phyloP scores from a whole-genome alignment of 257 asterid genomes.

The Parsonsia alboflavescens region DNA sequence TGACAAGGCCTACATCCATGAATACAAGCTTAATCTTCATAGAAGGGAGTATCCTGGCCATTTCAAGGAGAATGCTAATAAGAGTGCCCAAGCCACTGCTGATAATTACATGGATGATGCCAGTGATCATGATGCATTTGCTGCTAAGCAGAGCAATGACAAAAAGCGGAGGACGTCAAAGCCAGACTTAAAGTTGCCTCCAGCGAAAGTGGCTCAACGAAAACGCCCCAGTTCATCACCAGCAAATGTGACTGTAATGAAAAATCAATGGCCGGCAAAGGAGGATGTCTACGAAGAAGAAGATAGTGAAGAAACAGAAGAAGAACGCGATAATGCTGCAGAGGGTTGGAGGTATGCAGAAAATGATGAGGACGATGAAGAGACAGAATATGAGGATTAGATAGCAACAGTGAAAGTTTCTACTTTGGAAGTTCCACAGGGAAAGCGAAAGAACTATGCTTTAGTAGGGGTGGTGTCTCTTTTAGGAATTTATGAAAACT shows the following conservation, averaged over 20 bases:
- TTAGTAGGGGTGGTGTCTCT: too few species aligned
- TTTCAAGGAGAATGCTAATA: conserved; percentile 61
- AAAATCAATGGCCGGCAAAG: conserved; percentile 55
- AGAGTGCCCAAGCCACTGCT: conserved; percentile 29
- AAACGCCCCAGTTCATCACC: conserved; percentile 43
- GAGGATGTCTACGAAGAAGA: conserved; percentile 52
- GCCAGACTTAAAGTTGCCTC: conserved; percentile 73
- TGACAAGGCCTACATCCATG: conserved; percentile 98
- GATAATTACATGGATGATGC: conserved; percentile 68
- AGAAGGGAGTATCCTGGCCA: conserved; percentile 92
- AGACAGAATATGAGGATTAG: conserved; percentile 89
- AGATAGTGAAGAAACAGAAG: conserved; percentile 97
- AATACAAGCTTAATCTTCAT: conserved; percentile 97
- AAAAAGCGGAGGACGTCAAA: conserved; percentile 60
- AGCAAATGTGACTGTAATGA: conserved; percentile 41
- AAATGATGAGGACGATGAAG: conserved; percentile 79
- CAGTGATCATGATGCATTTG: conserved; percentile 70
- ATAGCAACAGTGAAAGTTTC: not conserved
- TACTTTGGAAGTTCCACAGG: too few species aligned
- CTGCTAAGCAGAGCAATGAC: conserved; percentile 45
- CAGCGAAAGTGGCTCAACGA: conserved; percentile 61
- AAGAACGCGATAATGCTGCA: conserved; percentile 69
- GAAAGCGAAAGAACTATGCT: too few species aligned
- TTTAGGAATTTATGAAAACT: too few species aligned
- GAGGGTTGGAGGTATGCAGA: conserved; percentile 73